Percentiles rank a stretch among this genome's conserved stretches.
Conservation (phyloP, 441 rosid species). For the Populus hybrid region DNA sequence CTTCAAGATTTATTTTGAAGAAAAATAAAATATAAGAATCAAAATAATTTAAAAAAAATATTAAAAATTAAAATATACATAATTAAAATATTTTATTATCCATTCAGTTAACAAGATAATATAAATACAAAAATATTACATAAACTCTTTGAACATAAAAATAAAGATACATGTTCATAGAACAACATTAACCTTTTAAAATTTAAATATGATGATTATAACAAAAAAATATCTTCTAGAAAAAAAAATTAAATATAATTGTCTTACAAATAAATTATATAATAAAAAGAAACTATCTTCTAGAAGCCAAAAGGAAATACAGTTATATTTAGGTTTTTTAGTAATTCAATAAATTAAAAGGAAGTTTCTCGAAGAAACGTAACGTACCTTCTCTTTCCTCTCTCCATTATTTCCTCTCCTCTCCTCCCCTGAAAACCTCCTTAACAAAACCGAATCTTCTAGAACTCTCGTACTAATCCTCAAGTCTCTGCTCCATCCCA, state of each 20-base stretch:
- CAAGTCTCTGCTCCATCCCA: neutral
- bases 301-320: neutral
- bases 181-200: neutral
- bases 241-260: too few relatives aligned
- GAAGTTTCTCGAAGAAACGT: constrained; percentile 46
- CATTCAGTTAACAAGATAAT: neutral
- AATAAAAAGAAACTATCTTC: neutral
- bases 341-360: constrained; percentile 1
- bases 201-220: neutral
- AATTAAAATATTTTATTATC: too few relatives aligned
- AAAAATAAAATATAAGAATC: too few relatives aligned
- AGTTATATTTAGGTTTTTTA: neutral
- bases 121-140: neutral
- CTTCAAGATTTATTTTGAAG: neutral
- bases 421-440: neutral
- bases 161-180: neutral
- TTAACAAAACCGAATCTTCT: constrained; percentile 34
- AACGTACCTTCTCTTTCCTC: constrained; percentile 39
- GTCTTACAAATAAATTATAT: too few relatives aligned
- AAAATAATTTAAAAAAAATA: too few relatives aligned
- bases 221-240: neutral
- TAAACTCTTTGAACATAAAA: neutral
- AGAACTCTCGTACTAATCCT: constrained; percentile 11
- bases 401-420: neutral
- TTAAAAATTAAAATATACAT: neutral